A percentile compares a stretch with the other conserved stretches of the same genome.
These are phyloP conservation scores for Pichia sp. DNA, from an alignment of 1,139 yeast genomes.

Conservation along the genomic window DNA sequence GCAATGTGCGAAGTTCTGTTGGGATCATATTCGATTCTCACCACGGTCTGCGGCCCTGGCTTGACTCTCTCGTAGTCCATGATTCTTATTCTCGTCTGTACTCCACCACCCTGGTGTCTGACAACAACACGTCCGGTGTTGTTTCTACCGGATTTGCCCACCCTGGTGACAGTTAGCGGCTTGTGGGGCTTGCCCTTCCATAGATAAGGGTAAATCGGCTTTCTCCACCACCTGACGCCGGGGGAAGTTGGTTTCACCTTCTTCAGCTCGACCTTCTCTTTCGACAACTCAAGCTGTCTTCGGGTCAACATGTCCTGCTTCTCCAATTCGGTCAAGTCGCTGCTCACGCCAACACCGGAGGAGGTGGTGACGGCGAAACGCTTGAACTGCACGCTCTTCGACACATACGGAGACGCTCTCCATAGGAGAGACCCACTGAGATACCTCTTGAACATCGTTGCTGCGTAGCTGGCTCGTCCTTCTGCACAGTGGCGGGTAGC, in stretches of 20 bases:
- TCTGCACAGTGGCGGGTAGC: too few species aligned
- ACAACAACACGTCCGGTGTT: conserved; percentile 83
- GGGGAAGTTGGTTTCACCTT: conserved; percentile 79
- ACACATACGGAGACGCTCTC: neutral
- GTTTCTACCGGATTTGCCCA: conserved; percentile 84
- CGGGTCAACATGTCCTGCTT: conserved; percentile 68
- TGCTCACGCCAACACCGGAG: conserved; percentile 1
- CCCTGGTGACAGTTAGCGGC: conserved; percentile 70
- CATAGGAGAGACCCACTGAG: conserved; percentile 1
- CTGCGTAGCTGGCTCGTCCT: neutral
- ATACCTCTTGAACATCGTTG: neutral
- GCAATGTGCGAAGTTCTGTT: conserved; percentile 95
- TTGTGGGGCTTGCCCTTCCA: conserved; percentile 80
- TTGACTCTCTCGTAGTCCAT: conserved; percentile 69
- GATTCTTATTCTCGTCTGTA: conserved; percentile 78
- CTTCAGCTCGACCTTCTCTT: conserved; percentile 68
- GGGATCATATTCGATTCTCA: conserved; percentile 94
- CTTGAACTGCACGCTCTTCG: neutral
- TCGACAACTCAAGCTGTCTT: conserved; percentile 68
- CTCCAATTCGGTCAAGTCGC: conserved; percentile 65
- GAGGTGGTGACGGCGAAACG: conserved; percentile 20
- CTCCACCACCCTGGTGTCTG: conserved; percentile 97
- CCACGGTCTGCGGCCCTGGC: conserved; percentile 73
- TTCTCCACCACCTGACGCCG: conserved; percentile 82
- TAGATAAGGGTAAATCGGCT: conserved; percentile 82